phyloP scores from a whole-genome alignment of 192 early-diverging fungal species.

The Entophlyctis luteolus region DNA sequence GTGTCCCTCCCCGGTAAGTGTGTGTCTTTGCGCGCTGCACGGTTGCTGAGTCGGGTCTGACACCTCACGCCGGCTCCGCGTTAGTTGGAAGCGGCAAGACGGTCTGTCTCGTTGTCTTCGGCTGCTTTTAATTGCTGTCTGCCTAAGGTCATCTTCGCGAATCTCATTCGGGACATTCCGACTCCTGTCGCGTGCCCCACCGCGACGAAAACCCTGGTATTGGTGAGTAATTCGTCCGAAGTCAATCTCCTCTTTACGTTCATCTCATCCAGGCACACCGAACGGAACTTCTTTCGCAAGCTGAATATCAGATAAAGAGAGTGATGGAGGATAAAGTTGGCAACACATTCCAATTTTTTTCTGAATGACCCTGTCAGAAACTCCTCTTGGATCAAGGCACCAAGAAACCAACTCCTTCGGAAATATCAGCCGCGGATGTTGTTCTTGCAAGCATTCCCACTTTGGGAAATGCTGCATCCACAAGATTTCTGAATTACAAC shows the following conservation, averaged over 20 bases:
- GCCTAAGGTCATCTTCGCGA: constrained; percentile 68
- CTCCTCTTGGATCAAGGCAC: constrained; percentile 39
- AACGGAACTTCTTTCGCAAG: constrained; percentile 82
- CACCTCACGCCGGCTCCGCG: constrained; percentile 70
- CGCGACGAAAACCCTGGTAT: constrained; percentile 73
- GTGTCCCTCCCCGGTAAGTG: constrained; percentile 68
- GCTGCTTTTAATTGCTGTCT: not conserved
- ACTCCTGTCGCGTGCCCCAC: constrained; percentile 46
- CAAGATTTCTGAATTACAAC: constrained; percentile 62
- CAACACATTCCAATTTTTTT: not conserved
- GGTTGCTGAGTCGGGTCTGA: constrained; percentile 47
- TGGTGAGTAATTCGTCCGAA: constrained; percentile 34
- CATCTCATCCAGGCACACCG: constrained; percentile 69
- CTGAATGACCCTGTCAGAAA: constrained; percentile 2
- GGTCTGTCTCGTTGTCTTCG: constrained; percentile 32
- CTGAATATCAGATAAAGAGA: constrained; percentile 59
- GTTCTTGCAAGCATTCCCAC: constrained; percentile 57
- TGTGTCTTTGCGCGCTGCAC: not conserved
- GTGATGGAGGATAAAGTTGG: constrained; percentile 58
- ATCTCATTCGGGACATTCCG: constrained; percentile 66
- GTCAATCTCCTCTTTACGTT: not conserved
- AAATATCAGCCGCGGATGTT: not conserved
- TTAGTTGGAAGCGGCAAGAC: constrained; percentile 83
- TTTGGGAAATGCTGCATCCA: constrained; percentile 52
- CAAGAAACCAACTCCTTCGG: constrained; percentile 50